Conservation (phyloP, 73 alveolate species). For the Stentor roeselii region DNA sequence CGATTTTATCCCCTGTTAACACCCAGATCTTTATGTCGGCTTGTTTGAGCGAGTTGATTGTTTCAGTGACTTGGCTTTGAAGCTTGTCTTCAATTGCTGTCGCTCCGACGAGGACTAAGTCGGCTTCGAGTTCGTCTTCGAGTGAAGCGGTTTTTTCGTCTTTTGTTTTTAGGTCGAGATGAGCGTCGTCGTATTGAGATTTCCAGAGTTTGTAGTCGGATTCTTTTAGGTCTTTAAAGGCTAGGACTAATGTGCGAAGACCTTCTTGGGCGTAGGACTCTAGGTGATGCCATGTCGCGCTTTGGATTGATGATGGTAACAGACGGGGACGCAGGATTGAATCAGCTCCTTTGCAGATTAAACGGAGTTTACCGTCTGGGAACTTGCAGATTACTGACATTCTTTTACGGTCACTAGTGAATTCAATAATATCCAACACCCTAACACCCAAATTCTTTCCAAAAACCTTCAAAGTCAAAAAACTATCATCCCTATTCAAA, state of each 20-base stretch:
- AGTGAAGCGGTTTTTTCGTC: slow-evolving; percentile 34
- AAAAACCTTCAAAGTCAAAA: not conserved
- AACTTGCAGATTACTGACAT: slow-evolving; percentile 86
- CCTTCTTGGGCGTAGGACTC: slow-evolving; percentile 83
- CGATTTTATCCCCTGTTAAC: slow-evolving; percentile 92
- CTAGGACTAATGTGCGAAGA: slow-evolving; percentile 88
- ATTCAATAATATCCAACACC: slow-evolving; percentile 80
- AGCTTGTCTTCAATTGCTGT: slow-evolving; percentile 59
- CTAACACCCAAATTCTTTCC: slow-evolving; percentile 40
- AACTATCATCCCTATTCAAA: slow-evolving; percentile 73
- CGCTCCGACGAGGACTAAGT: slow-evolving; percentile 36
- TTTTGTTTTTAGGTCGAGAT: slow-evolving; percentile 46
- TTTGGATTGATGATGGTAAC: not conserved
- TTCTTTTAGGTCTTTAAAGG: slow-evolving; percentile 73
- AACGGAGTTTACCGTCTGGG: slow-evolving; percentile 40
- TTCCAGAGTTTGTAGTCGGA: slow-evolving; percentile 72
- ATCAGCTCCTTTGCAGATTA: slow-evolving; percentile 77
- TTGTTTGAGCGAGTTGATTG: slow-evolving; percentile 45
- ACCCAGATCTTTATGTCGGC: slow-evolving; percentile 86
- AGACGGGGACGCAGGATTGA: slow-evolving; percentile 44
- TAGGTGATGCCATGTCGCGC: not conserved
- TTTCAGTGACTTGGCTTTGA: slow-evolving; percentile 45
- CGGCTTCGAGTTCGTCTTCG: slow-evolving; percentile 37
- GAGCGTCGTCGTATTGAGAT: slow-evolving; percentile 39
- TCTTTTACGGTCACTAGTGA: slow-evolving; percentile 92